A percentile compares a stretch with the other conserved stretches of the same genome.
Conservation (phyloP, 2,329 filamentous ascomycete genomes). For the Pyricularia pennisetigena region DNA sequence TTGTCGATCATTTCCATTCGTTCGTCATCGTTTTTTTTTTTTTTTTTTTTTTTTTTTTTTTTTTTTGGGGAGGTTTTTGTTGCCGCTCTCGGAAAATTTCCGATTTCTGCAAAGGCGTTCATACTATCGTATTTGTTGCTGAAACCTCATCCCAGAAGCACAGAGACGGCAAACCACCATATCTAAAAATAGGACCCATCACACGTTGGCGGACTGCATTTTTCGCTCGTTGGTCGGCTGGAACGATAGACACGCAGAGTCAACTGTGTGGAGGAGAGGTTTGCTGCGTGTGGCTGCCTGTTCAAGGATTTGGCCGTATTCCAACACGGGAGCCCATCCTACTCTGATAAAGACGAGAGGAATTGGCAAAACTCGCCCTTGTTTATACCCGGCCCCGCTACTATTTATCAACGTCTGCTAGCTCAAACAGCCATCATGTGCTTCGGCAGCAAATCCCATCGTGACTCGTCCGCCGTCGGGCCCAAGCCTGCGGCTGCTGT, state of each 20-base stretch:
- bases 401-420: background rate
- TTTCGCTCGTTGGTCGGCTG: background rate
- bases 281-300: background rate
- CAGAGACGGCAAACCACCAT: background rate
- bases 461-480: constrained; percentile 2
- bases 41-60: too few relatives aligned
- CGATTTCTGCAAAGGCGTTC: background rate
- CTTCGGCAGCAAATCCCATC: constrained; percentile 10
- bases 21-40: background rate
- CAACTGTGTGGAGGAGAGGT: background rate
- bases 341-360: background rate
- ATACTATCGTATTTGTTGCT: background rate
- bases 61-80: too few relatives aligned
- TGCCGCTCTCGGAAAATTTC: too few relatives aligned
- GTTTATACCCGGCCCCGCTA: background rate
- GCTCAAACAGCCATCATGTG: constrained; percentile 8
- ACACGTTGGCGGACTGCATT: background rate
- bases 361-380: background rate
- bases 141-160: background rate
- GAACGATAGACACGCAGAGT: background rate
- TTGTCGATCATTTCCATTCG: too few relatives aligned
- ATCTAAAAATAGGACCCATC: background rate
- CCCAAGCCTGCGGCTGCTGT: constrained; percentile 4
- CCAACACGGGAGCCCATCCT: background rate
- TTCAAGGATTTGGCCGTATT: background rate